Evolutionary conservation across 2,329 filamentous ascomycete genomes (phyloP), one percentile per base, ranked within the genome.

Genomic region (Tolypocladium paradoxum): DNA sequence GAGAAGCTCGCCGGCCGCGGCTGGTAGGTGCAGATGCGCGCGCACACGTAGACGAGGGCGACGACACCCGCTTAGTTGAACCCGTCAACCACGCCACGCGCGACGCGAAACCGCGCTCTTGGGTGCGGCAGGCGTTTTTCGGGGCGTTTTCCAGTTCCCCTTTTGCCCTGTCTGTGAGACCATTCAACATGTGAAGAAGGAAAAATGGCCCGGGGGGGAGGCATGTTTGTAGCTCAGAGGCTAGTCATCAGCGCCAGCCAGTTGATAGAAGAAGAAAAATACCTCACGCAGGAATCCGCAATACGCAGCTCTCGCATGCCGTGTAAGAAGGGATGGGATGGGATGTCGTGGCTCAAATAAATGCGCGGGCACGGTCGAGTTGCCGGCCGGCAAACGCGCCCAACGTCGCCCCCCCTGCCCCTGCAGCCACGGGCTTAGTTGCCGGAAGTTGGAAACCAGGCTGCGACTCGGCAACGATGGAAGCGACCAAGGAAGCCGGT

Each of bases 1-100:
- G 86, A 96, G 71, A 95, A 88, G 80, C 75, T 96, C 71, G 87
- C 91, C 33, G 84, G 83, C 56, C 77, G 92, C 55, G 92, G 92
- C 11, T 96, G 90, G 89, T 96, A 81, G 60, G 14, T 29, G 49
- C 24, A 1, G 46, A 48, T 7, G 20, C n/a, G n/a, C n/a, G n/a
- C n/a, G n/a, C n/a, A n/a, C n/a, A n/a, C n/a, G n/a, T n/a, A n/a
- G 20, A 27, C 31, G 31, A 33, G 2, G 29, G 1, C 12, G n/a
- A 40, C 20, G 37, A 22, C n/a, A 20, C 20, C 37, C n/a, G 6
- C 5, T 22, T 5, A 12, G 38, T 16, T 16, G 20, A 40, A 40
- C 38, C 4, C 11, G 24, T 24, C 38, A 24, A 27, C 38, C 38
- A 16, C 20, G 12, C 38, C 24, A 16, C 38, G 22, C 6, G 2